Conservation (phyloP, 441 rosid genomes). For the Gossypium aridum region DNA sequence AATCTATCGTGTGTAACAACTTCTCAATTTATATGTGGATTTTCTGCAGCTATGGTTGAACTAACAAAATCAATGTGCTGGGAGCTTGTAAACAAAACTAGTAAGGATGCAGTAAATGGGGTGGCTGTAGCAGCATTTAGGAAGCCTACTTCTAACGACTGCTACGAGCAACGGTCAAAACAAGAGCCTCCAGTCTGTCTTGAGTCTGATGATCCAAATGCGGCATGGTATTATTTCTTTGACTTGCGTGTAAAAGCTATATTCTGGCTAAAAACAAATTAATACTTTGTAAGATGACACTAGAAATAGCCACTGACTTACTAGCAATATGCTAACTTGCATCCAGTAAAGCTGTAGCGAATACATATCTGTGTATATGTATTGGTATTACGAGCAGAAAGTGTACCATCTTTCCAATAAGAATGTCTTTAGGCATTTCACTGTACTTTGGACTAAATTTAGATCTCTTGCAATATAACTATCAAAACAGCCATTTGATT, state of each 20-base stretch:
- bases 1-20: conserved; percentile 15
- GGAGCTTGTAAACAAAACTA: conserved; percentile 59
- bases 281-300: background rate
- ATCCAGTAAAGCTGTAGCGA: background rate
- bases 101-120: conserved; percentile 52
- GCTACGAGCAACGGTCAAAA: conserved; percentile 61
- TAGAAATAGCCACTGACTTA: background rate
- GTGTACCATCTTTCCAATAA: background rate
- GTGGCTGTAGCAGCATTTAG: conserved; percentile 73
- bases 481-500: background rate
- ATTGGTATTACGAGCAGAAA: too few species aligned
- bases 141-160: conserved; percentile 74
- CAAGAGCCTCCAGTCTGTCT: conserved; percentile 69
- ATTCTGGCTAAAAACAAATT: background rate
- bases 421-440: background rate
- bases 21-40: conserved; percentile 14
- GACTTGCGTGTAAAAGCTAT: background rate
- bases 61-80: conserved; percentile 80
- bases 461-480: background rate
- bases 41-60: conserved; percentile 66
- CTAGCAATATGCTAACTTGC: background rate
- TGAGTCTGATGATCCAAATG: conserved; percentile 78
- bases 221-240: conserved; percentile 57
- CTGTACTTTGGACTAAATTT: background rate
- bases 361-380: too few species aligned